Conservation (phyloP, 768 basidiomycete genomes). For the Boletus reticulatus region DNA sequence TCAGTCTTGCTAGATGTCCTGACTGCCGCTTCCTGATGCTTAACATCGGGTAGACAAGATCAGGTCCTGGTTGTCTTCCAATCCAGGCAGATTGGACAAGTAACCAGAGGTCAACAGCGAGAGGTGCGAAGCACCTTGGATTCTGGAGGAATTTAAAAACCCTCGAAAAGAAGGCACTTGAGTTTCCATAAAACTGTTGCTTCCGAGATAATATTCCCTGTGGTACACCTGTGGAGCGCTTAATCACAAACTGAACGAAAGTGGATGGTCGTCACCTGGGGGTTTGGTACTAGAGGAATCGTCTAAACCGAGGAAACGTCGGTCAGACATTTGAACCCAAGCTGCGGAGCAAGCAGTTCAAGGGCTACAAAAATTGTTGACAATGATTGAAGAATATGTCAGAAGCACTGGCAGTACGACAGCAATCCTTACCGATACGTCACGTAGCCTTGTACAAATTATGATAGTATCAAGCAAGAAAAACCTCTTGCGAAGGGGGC, state of each 20-base stretch:
- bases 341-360: no score
- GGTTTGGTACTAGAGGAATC: neutral
- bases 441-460: no score
- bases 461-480: no score
- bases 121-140: neutral
- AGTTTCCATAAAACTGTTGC: neutral
- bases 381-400: no score
- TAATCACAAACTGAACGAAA: neutral
- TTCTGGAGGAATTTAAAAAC: neutral
- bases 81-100: neutral
- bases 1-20: neutral
- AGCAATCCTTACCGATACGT: no score
- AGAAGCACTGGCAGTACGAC: no score
- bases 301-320: neutral
- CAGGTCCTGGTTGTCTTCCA: neutral
- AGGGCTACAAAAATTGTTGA: no score
- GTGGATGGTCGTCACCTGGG: neutral
- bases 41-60: constrained; percentile 2
- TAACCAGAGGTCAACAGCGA: neutral
- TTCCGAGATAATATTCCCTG: no score
- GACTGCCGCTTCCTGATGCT: constrained; percentile 2
- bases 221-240: neutral
- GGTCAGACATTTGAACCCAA: no score
- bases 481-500: no score
- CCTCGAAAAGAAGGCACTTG: neutral